phyloP scores from a whole-genome alignment of 257 asterid genomes.

The Dorcoceras hygrometricum region DNA sequence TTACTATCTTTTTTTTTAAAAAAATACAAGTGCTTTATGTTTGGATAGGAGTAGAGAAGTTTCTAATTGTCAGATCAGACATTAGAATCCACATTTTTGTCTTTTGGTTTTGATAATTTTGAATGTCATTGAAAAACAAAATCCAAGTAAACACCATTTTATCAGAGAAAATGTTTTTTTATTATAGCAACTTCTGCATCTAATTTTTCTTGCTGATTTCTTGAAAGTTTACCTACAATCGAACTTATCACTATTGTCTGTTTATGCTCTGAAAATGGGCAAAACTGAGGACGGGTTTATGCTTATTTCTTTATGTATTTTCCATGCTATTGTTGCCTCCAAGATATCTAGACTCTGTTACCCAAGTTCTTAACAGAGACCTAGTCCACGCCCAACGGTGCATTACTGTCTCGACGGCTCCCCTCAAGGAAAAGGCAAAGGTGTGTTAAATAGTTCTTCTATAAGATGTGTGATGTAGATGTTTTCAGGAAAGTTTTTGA shows the following conservation, averaged over 20 bases:
- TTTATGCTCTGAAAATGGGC: background rate
- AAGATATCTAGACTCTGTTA: constrained; percentile 59
- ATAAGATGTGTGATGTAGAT: background rate
- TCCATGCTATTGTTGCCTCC: constrained; percentile 14
- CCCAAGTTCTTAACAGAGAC: constrained; percentile 54
- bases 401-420: constrained; percentile 26
- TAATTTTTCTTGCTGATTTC: background rate
- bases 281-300: background rate
- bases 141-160: background rate
- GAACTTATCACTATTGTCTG: background rate
- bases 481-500: background rate
- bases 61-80: background rate
- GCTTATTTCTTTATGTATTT: background rate
- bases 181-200: background rate
- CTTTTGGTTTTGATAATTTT: too few species aligned
- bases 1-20: too few species aligned
- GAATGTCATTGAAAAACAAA: background rate
- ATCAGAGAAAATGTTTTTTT: background rate
- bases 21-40: background rate
- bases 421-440: constrained; percentile 81
- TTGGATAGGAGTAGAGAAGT: background rate
- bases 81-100: background rate
- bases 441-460: constrained; percentile 41
- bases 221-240: background rate
- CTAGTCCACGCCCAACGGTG: constrained; percentile 43